These are phyloP conservation scores for Aschersonia sp. DNA, from an alignment of 2,329 filamentous ascomycete species.

Conservation along the genomic window DNA sequence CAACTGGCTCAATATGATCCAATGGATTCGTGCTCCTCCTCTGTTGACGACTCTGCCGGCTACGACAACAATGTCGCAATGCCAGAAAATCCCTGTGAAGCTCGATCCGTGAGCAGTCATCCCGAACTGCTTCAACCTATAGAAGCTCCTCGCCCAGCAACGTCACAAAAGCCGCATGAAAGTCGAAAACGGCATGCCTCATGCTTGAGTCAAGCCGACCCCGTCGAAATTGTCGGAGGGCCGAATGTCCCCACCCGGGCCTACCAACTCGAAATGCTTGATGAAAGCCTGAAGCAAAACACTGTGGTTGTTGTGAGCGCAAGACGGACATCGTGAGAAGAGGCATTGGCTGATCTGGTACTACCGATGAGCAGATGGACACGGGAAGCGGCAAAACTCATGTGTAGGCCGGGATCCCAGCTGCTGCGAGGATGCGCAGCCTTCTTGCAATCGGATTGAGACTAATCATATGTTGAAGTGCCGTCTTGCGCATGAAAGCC, in stretches of 20 bases:
- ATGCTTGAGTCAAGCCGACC: neutral
- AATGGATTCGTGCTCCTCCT: no score
- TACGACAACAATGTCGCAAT: no score
- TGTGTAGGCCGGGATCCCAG: slow-evolving; percentile 35
- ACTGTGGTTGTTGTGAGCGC: slow-evolving; percentile 52
- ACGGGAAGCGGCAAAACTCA: slow-evolving; percentile 70
- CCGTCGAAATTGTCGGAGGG: slow-evolving; percentile 2
- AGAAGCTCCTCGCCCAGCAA: no score
- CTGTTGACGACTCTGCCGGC: no score
- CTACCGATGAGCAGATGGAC: slow-evolving; percentile 47
- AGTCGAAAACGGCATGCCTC: no score
- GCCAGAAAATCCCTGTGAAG: no score
- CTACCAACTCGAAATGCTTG: slow-evolving; percentile 67
- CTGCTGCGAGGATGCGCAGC: neutral
- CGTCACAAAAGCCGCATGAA: no score
- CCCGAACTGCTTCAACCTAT: no score
- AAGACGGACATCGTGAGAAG: neutral
- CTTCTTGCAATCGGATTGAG: neutral
- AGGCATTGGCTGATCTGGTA: neutral
- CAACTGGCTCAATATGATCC: no score
- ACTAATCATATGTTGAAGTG: slow-evolving; percentile 25
- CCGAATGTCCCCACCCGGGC: slow-evolving; percentile 32
- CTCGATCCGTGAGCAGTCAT: no score
- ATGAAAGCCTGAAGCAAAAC: slow-evolving; percentile 52
- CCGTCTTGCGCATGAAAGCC: slow-evolving; percentile 49